A percentile compares a stretch with the other conserved stretches of the same genome.
Conservation (phyloP, 495 filamentous ascomycete genomes). For the Lophiostoma macrostomum region DNA sequence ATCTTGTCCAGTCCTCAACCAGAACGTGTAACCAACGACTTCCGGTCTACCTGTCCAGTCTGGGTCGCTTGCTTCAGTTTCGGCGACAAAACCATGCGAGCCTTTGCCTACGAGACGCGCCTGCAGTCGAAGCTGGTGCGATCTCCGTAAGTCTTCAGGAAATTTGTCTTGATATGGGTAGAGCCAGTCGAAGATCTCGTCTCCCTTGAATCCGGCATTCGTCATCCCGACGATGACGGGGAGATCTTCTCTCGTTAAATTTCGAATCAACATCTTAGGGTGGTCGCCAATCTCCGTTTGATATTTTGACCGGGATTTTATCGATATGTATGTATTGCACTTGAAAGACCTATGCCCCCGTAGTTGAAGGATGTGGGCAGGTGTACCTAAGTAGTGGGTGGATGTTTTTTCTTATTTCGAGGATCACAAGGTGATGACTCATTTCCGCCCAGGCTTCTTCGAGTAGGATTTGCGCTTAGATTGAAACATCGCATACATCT, state of each 20-base stretch:
- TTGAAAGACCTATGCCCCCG: too few species aligned
- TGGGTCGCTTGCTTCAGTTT: slow-evolving; percentile 13
- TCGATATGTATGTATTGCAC: not conserved
- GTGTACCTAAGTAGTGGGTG: too few species aligned
- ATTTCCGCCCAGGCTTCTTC: too few species aligned
- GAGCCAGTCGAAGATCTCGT: slow-evolving; percentile 15
- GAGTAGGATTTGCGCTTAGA: too few species aligned
- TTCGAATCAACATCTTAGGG: slow-evolving; percentile 11
- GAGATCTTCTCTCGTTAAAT: slow-evolving; percentile 10
- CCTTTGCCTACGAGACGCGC: slow-evolving; percentile 18
- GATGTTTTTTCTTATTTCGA: too few species aligned
- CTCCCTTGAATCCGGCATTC: slow-evolving; percentile 6
- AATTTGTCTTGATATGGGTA: slow-evolving; percentile 16
- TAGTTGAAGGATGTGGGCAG: too few species aligned
- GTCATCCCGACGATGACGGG: slow-evolving; percentile 7
- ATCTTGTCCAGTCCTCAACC: slow-evolving; percentile 11
- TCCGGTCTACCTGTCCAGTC: slow-evolving; percentile 19
- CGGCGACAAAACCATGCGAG: slow-evolving; percentile 20
- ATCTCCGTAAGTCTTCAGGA: slow-evolving; percentile 25
- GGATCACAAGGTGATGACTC: too few species aligned
- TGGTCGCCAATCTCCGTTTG: not conserved
- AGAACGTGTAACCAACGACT: slow-evolving; percentile 24
- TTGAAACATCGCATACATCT: too few species aligned
- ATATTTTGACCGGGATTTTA: not conserved
- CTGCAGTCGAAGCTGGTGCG: slow-evolving; percentile 17